A percentile compares a stretch with the other conserved stretches of the same genome.
phyloP scores from a whole-genome alignment of 768 basidiomycete genomes.

The Mrakia blollopis region DNA sequence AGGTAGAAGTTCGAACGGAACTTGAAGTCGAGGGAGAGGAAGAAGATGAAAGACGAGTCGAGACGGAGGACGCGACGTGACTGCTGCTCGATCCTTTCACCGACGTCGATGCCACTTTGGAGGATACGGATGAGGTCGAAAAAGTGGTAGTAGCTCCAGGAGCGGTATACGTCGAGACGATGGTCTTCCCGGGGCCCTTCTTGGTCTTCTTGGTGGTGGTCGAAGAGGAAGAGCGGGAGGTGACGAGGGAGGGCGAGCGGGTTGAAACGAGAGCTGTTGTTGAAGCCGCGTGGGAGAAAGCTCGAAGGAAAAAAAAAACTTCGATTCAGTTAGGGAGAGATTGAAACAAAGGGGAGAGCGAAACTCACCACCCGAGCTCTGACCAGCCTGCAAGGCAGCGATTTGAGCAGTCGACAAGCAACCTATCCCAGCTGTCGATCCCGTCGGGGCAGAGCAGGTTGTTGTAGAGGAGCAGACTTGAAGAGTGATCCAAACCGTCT shows the following conservation, averaged over 20 bases:
- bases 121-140: not conserved
- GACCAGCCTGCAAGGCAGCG: no score
- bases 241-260: not conserved
- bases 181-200: not conserved
- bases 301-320: not conserved
- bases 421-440: not conserved
- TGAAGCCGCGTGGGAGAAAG: not conserved
- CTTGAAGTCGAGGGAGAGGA: not conserved
- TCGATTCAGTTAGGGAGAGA: not conserved
- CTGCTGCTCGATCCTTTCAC: not conserved
- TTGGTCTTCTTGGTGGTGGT: constrained; percentile 1
- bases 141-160: not conserved
- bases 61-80: not conserved
- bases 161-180: not conserved
- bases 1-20: not conserved
- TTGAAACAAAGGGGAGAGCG: no score
- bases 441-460: not conserved
- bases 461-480: constrained; percentile 1
- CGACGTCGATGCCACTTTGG: not conserved
- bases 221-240: not conserved
- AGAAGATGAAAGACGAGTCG: not conserved
- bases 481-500: not conserved
- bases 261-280: not conserved
- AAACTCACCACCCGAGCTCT: not conserved
- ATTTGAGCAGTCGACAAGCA: not conserved